Evolutionary conservation across 176 grass and related monocot genomes (phyloP).

Genomic region (Zoysia pacifica): DNA sequence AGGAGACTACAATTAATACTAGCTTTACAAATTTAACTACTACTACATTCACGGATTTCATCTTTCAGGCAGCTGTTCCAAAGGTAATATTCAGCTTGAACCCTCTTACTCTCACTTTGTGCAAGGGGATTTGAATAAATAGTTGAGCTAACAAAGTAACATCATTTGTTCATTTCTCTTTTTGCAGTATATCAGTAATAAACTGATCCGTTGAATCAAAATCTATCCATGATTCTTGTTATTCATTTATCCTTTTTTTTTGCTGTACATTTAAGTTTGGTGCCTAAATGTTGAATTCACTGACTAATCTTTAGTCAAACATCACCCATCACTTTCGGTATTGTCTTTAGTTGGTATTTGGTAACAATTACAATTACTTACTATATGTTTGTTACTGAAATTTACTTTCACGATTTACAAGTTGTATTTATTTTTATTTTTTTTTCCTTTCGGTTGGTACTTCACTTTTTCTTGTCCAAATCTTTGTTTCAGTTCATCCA

Average conservation of each 20-base stretch:
- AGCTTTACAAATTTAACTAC: constrained; percentile 89
- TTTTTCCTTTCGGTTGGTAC: neutral
- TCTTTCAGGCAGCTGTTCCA: constrained; percentile 98
- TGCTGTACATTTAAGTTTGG: neutral
- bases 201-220: constrained; percentile 16
- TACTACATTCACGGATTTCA: constrained; percentile 72
- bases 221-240: neutral
- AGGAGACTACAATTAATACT: constrained; percentile 69
- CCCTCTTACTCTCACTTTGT: neutral
- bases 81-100: constrained; percentile 60
- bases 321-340: neutral
- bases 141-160: neutral
- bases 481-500: constrained; percentile 80
- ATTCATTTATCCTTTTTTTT: constrained; percentile 23
- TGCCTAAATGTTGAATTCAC: neutral
- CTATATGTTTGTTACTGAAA: too few species aligned
- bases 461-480: constrained; percentile 34
- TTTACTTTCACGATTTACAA: too few species aligned
- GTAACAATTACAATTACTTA: too few species aligned
- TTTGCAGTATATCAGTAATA: constrained; percentile 14
- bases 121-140: neutral
- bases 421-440: neutral
- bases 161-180: neutral
- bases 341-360: neutral
- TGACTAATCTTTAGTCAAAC: neutral